Percentiles rank a stretch among this genome's conserved stretches.
Conservation (phyloP, 305 asterid species). For the Fraxinus paxiana region DNA sequence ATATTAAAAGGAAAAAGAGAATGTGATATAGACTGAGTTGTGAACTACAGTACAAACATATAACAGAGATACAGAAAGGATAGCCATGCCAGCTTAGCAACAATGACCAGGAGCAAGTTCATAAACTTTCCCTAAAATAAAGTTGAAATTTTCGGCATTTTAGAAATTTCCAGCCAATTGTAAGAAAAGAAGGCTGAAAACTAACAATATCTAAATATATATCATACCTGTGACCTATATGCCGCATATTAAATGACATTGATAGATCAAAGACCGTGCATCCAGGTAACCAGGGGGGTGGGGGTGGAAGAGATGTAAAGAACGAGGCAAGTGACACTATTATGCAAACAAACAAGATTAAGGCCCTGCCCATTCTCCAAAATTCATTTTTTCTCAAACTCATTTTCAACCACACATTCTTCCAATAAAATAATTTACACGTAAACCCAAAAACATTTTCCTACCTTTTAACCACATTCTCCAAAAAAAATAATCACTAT, state of each 20-base stretch:
- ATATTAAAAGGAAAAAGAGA: background rate
- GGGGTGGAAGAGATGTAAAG: background rate
- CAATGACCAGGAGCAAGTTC: background rate
- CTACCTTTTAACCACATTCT: background rate
- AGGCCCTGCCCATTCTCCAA: background rate
- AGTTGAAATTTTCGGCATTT: background rate
- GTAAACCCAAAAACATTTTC: background rate
- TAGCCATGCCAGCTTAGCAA: background rate
- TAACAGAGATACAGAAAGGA: conserved; percentile 12
- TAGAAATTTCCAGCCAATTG: background rate
- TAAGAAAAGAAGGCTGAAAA: background rate
- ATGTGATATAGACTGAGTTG: background rate
- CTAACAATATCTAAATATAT: background rate
- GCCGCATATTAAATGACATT: background rate
- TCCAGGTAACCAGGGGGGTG: background rate
- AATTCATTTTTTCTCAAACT: background rate
- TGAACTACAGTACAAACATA: background rate
- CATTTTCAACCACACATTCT: background rate
- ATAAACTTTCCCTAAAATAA: background rate
- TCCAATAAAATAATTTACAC: background rate
- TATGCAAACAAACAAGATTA: background rate
- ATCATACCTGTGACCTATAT: conserved; percentile 35
- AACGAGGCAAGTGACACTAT: background rate
- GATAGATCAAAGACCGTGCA: background rate
- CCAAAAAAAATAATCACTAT: background rate